Percentiles rank a stretch among this genome's conserved stretches.
Evolutionary conservation across 257 asterid species (phyloP).

Genomic region (Solanum virginianum): DNA sequence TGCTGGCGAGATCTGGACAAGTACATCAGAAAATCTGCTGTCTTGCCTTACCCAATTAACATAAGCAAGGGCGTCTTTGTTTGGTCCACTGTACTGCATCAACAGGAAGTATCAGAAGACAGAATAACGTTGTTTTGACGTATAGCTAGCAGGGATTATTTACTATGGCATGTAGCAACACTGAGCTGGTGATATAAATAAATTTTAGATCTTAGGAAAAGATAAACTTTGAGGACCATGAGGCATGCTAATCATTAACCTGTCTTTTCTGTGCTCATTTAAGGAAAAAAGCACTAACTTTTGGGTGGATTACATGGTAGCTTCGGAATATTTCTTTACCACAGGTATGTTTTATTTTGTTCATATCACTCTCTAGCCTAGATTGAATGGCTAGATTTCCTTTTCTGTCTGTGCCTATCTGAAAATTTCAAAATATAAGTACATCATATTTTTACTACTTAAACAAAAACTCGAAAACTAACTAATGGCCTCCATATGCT

Average conservation of each 20-base stretch:
- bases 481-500: not conserved
- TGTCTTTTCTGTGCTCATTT: not conserved
- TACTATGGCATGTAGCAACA: not conserved
- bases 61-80: slow-evolving; percentile 71
- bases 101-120: slow-evolving; percentile 10
- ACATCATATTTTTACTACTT: not conserved
- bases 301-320: not conserved
- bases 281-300: not conserved
- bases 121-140: not conserved
- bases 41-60: slow-evolving; percentile 81
- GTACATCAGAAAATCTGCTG: slow-evolving; percentile 54
- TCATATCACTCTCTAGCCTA: not conserved
- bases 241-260: not conserved
- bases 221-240: not conserved
- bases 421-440: not conserved
- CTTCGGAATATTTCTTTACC: not conserved
- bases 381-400: not conserved
- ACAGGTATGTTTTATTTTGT: not conserved
- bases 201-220: not conserved
- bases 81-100: slow-evolving; percentile 96
- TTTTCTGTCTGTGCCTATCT: not conserved
- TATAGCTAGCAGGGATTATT: not conserved
- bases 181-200: not conserved
- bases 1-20: slow-evolving; percentile 75
- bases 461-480: not conserved